Evolutionary conservation across 108 stramenopile species (phyloP).

Genomic region (Pseudonitzschia delicatissima): DNA sequence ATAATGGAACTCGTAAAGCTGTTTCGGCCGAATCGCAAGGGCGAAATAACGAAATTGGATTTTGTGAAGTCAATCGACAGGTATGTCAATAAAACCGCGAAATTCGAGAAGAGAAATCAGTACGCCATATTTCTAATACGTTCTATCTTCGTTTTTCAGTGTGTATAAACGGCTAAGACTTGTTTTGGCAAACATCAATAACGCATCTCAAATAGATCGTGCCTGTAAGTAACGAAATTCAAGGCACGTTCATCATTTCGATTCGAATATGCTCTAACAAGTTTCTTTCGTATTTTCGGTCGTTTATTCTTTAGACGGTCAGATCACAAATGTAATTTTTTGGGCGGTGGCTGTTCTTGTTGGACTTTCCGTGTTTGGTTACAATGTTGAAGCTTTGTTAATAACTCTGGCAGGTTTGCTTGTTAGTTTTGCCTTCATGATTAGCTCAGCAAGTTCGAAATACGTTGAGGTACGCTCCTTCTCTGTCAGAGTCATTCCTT

Average conservation of each 20-base stretch:
- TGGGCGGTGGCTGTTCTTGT: constrained; percentile 41
- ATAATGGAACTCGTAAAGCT: constrained; percentile 46
- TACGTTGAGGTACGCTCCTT: constrained; percentile 62
- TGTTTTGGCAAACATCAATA: constrained; percentile 61
- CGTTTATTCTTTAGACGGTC: constrained; percentile 36
- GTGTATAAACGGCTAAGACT: constrained; percentile 71
- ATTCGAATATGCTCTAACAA: background rate
- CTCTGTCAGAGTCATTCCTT: background rate
- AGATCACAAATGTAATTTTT: constrained; percentile 55
- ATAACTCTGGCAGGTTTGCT: constrained; percentile 38
- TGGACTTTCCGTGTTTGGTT: constrained; percentile 40
- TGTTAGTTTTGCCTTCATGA: constrained; percentile 60
- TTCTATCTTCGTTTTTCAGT: constrained; percentile 16
- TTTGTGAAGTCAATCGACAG: constrained; percentile 36
- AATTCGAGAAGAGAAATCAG: background rate
- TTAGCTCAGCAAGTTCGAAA: constrained; percentile 63
- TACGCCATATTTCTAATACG: constrained; percentile 17
- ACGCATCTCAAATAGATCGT: constrained; percentile 54
- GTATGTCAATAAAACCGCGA: background rate
- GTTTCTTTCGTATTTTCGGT: constrained; percentile 36
- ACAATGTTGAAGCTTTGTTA: constrained; percentile 31
- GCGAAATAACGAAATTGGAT: constrained; percentile 36
- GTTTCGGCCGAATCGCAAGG: constrained; percentile 62
- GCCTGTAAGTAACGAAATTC: constrained; percentile 26
- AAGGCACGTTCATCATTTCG: background rate